A percentile compares a stretch with the other conserved stretches of the same genome.
phyloP scores from a whole-genome alignment of 805 yeast species.

The Yarrowia sp. region DNA sequence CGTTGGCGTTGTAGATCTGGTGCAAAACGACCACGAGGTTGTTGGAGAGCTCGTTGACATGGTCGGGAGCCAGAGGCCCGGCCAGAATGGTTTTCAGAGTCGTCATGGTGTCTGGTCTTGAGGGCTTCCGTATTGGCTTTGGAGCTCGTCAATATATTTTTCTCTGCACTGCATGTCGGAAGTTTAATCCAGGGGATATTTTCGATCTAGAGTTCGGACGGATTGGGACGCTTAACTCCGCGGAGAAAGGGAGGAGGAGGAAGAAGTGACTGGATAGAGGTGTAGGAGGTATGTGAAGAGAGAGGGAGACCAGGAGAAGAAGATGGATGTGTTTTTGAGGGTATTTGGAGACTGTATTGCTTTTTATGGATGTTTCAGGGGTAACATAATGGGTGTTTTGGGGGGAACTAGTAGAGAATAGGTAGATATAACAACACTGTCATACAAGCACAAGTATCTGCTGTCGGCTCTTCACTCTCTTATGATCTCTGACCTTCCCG shows the following conservation, averaged over 20 bases:
- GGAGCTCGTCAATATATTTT: slow-evolving; percentile 16
- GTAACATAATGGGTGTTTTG: too few species aligned
- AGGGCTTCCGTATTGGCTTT: slow-evolving; percentile 12
- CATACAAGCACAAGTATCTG: too few species aligned
- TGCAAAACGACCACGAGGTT: slow-evolving; percentile 39
- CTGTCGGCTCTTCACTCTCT: too few species aligned
- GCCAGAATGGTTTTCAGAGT: slow-evolving; percentile 40
- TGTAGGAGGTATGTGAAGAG: background rate
- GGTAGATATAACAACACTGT: too few species aligned
- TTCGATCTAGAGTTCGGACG: background rate
- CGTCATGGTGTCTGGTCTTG: slow-evolving; percentile 1
- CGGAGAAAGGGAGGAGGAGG: background rate
- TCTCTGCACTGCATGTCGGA: slow-evolving; percentile 24
- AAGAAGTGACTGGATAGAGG: too few species aligned
- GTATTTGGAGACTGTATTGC: too few species aligned
- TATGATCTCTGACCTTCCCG: rapidly evolving
- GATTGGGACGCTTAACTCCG: slow-evolving; percentile 20
- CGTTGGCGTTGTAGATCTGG: slow-evolving; percentile 39
- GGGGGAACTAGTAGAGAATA: too few species aligned
- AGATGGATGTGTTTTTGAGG: too few species aligned
- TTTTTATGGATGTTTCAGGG: too few species aligned
- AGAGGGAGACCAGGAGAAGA: too few species aligned
- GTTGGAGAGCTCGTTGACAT: slow-evolving; percentile 36
- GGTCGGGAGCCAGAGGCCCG: slow-evolving; percentile 41
- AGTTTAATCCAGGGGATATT: background rate